Evolutionary conservation across 768 basidiomycete species (phyloP).

Genomic region (Austroboletus eburneus): DNA sequence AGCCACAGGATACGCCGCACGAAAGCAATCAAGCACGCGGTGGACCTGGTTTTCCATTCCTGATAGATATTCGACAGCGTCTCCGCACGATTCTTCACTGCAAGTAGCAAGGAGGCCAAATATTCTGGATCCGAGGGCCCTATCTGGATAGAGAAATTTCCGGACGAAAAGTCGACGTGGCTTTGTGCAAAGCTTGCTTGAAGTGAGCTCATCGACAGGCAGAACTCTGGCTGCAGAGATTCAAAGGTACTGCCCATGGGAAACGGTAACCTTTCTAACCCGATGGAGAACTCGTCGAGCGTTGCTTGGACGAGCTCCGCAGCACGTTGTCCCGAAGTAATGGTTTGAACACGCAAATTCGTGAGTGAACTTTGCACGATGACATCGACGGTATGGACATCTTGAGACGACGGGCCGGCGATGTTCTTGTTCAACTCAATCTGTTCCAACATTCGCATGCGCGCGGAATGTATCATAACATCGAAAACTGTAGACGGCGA

Average conservation of each 20-base stretch:
- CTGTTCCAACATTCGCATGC: conserved; percentile 46
- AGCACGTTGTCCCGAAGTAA: neutral
- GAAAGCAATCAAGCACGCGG: conserved; percentile 34
- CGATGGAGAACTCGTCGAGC: conserved; percentile 17
- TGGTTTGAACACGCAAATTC: conserved; percentile 13
- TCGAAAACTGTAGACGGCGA: conserved; percentile 36
- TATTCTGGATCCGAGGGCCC: conserved; percentile 31
- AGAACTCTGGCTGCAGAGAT: conserved; percentile 16
- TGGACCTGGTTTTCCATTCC: conserved; percentile 29
- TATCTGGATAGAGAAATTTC: conserved; percentile 22
- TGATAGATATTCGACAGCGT: conserved; percentile 19
- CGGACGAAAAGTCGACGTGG: conserved; percentile 17
- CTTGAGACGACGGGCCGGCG: conserved; percentile 1
- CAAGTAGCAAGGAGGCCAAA: conserved; percentile 12
- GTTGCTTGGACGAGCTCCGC: conserved; percentile 2
- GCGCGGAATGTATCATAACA: conserved; percentile 36
- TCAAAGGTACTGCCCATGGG: neutral
- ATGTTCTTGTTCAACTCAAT: conserved; percentile 21
- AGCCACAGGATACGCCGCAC: conserved; percentile 47
- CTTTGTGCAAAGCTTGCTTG: conserved; percentile 12
- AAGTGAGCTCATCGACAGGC: conserved; percentile 16
- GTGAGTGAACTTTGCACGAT: conserved; percentile 14
- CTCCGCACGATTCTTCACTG: conserved; percentile 7
- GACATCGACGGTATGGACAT: conserved; percentile 14
- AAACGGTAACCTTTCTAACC: conserved; percentile 8